Evolutionary conservation across 768 basidiomycete species (phyloP).

Genomic region (Tricholoma furcatifolium): DNA sequence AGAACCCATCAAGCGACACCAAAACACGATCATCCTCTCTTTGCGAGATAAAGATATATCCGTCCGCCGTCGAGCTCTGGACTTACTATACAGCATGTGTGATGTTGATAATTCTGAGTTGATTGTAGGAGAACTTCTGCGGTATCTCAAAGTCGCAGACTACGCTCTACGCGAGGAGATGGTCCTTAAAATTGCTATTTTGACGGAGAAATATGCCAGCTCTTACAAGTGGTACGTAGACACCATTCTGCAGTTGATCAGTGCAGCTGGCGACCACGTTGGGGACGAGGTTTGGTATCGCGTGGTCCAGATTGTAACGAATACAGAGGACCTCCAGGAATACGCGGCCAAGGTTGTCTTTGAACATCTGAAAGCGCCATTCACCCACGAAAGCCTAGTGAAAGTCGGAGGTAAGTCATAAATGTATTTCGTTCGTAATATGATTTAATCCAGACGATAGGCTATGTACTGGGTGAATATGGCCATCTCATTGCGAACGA

Average conservation of each 20-base stretch:
- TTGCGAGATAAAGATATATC: constrained; percentile 97
- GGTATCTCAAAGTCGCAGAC: constrained; percentile 94
- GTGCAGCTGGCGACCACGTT: constrained; percentile 96
- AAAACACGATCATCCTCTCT: constrained; percentile 91
- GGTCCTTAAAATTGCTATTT: constrained; percentile 97
- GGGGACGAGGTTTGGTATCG: constrained; percentile 99
- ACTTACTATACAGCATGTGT: constrained; percentile 98
- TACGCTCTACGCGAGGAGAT: constrained; percentile 97
- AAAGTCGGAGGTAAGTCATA: constrained; percentile 82
- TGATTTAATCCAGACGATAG: constrained; percentile 34
- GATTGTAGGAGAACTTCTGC: constrained; percentile 92
- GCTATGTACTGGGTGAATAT: constrained; percentile 97
- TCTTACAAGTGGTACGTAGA: constrained; percentile 99
- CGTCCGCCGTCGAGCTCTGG: constrained; percentile 89
- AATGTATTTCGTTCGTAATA: background rate
- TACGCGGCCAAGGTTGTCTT: constrained; percentile 94
- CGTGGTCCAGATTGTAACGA: constrained; percentile 97
- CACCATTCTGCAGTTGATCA: constrained; percentile 93
- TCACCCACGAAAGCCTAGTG: constrained; percentile 89
- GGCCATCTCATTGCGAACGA: constrained; percentile 98
- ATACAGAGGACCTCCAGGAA: constrained; percentile 95
- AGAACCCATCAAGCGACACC: constrained; percentile 91
- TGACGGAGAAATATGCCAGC: constrained; percentile 98
- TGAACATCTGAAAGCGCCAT: constrained; percentile 82
- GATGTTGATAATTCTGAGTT: constrained; percentile 95